phyloP scores from a whole-genome alignment of 768 basidiomycete genomes.

The Dictyophora rubrovolvata region DNA sequence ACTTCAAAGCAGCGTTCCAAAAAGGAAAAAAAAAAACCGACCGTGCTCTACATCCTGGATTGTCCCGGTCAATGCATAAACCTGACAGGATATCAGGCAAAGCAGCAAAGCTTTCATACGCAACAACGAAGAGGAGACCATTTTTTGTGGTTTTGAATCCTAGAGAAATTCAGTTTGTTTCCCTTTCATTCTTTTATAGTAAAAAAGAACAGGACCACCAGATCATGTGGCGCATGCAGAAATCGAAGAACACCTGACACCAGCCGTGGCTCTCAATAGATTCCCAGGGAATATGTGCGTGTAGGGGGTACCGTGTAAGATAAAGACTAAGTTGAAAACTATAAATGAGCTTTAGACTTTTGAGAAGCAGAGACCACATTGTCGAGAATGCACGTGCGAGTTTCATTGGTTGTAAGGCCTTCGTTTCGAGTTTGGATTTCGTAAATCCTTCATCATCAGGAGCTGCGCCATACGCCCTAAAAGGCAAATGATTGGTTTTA shows the following conservation, averaged over 20 bases:
- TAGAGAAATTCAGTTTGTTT: no score
- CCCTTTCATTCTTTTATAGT: no score
- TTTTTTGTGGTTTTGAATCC: not conserved
- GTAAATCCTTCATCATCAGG: not conserved
- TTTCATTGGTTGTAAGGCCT: not conserved
- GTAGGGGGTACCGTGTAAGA: no score
- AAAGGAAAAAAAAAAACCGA: not conserved
- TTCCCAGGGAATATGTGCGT: no score
- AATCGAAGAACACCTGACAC: not conserved
- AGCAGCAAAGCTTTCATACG: not conserved
- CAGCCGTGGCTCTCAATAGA: no score
- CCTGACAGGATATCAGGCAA: not conserved
- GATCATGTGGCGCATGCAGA: not conserved
- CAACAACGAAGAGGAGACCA: not conserved
- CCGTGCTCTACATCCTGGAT: conserved; percentile 7
- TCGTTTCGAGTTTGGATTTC: not conserved
- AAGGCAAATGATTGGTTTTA: no score
- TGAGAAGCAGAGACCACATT: not conserved
- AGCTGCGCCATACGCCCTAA: no score
- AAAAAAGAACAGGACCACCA: not conserved
- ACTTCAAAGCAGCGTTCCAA: not conserved
- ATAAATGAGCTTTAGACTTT: not conserved
- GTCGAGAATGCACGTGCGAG: not conserved
- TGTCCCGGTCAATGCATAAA: conserved; percentile 1
- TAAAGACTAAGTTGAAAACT: no score